Percentiles rank a stretch among this genome's conserved stretches.
Evolutionary conservation across 2,329 filamentous ascomycete species (phyloP).

Genomic region (Exophiala oligosperma): DNA sequence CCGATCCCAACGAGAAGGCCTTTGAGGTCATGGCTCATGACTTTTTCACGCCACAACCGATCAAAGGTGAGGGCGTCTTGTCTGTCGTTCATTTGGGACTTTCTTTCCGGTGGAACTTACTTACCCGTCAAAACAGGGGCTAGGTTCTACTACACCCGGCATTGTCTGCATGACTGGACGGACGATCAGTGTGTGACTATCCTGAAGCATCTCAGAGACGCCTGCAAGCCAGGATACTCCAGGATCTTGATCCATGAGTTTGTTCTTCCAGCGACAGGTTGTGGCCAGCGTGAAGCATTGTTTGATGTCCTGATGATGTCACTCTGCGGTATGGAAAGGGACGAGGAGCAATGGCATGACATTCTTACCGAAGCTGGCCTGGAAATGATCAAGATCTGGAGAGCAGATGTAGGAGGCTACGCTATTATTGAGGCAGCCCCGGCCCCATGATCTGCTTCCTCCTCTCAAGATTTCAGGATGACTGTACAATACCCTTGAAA

Average conservation of each 20-base stretch:
- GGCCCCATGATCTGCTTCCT: background rate
- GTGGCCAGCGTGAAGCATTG: background rate
- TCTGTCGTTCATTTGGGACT: background rate
- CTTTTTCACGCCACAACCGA: background rate
- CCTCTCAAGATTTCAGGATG: no score
- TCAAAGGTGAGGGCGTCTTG: background rate
- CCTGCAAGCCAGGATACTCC: background rate
- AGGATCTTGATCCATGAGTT: slow-evolving; percentile 4
- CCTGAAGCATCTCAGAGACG: background rate
- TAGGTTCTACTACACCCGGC: background rate
- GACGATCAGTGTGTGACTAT: background rate
- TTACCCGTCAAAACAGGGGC: background rate
- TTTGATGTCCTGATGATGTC: slow-evolving; percentile 7
- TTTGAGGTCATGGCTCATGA: background rate
- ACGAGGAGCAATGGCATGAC: background rate
- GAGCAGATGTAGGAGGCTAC: background rate
- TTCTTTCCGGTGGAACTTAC: background rate
- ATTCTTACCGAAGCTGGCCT: background rate
- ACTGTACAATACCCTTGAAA: background rate
- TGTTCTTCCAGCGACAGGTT: slow-evolving; percentile 3
- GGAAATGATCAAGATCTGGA: slow-evolving; percentile 6
- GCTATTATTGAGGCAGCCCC: background rate
- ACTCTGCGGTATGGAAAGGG: background rate
- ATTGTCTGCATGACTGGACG: background rate
- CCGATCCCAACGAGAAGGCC: background rate